Evolutionary conservation across 2,329 filamentous ascomycete species (phyloP), one percentile per base, ranked within the genome.

Genomic region (Exophiala sp.): DNA sequence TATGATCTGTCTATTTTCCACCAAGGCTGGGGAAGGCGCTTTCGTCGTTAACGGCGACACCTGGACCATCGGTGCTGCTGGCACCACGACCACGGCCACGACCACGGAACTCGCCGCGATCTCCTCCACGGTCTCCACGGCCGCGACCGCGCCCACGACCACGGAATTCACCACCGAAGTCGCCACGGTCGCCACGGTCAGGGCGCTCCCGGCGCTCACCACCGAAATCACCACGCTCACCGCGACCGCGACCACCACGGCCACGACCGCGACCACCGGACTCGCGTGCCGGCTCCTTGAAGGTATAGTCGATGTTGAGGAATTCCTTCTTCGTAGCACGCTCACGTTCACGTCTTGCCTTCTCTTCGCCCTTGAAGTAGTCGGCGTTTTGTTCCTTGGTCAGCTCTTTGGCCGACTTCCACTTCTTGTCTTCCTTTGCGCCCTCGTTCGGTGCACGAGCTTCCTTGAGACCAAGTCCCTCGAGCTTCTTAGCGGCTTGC

Each of bases 391-490:
- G 71, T 55, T 70, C 71, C 63, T 77, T 78, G 66, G 71, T 67
- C 66, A 84, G 65, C 60, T 79, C 75, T 41, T 63, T 63, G 46
- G 57, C 59, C 36, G 48, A 58, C 53, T 54, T 63, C 65, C 10
- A 84, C 81, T 16, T 75, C 72, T 87, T 92, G 80, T 91, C 85
- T 67, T 78, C 71, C 79, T 90, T 89, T 79, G 79, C 82, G 69
- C 91, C 91, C 80, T 96, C 91, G 80, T 97, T 96, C 74, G 92
- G 78, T 79, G 91, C 85, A 78, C 94, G 92, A 69, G 90, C 81
- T 68, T 89, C 82, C 67, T 86, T 81, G 65, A 77, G 74, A 65
- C 82, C 82, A 62, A 79, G 74, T 65, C 78, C 80, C 63, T 83
- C 82, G 62, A 83, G 76, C 78, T 90, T 91, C 83, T 91, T 92